A percentile compares a stretch with the other conserved stretches of the same genome.
phyloP scores from a whole-genome alignment of 1,139 yeast species.

The Yamadazyma friedrichii region DNA sequence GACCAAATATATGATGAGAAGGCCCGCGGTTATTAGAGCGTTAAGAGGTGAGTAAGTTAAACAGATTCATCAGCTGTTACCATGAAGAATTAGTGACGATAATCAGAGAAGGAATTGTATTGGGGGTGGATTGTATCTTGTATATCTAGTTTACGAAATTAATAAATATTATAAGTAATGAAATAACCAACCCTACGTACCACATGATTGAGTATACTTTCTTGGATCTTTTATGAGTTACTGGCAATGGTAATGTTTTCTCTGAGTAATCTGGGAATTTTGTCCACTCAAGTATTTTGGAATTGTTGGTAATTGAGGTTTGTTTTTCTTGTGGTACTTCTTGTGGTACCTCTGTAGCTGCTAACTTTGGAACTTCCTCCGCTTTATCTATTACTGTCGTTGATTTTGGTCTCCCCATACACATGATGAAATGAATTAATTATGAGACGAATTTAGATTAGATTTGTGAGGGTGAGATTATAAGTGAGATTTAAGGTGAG shows the following conservation, averaged over 20 bases:
- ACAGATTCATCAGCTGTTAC: background rate
- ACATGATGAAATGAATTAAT: background rate
- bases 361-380: background rate
- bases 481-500: too few relatives aligned
- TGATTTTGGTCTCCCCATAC: background rate
- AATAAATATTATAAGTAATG: background rate
- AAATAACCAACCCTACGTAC: background rate
- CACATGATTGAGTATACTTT: too few relatives aligned
- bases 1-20: conserved; percentile 90
- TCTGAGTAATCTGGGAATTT: background rate
- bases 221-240: background rate
- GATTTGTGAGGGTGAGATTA: background rate
- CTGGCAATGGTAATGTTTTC: conserved; percentile 1
- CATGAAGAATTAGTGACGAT: background rate
- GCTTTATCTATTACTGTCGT: background rate
- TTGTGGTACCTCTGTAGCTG: too few relatives aligned
- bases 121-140: background rate
- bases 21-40: conserved; percentile 81
- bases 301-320: background rate
- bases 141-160: conserved; percentile 1
- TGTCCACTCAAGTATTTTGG: background rate
- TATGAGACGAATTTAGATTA: background rate
- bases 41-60: conserved; percentile 53
- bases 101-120: background rate
- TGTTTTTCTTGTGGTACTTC: too few relatives aligned